Evolutionary conservation across 306 rosid genomes (phyloP), one percentile per base, ranked within the genome.

Genomic region (Vigna hirtella): DNA sequence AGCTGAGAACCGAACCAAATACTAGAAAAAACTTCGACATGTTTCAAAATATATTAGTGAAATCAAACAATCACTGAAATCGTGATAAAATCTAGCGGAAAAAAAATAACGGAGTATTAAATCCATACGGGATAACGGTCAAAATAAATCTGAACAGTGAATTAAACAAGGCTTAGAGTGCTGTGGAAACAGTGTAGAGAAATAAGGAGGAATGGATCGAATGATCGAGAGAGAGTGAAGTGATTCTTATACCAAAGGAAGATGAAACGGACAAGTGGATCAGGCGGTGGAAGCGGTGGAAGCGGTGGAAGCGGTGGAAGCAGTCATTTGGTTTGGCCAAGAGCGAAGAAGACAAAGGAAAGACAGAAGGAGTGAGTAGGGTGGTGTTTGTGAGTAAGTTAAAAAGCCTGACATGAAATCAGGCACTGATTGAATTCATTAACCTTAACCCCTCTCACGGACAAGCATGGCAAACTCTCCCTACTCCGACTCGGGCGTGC

Each of bases 371-470:
- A 62, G 52, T 24, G 64, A 18, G 61, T 18, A 0, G 58, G 17
- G 58, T 24, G 10, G 48, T 10, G 49, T 56, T 30, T 12, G 66
- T 7, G 49, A 16, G 26, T 12, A 57, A 16, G 26, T 64, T 79
- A 42, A 55, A 30, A 67, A 70, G 53, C 34, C 30, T 15, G 59
- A 48, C 59, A 14, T 32, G 43, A 61, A 9, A 14, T 61, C 16
- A 45, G 16, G 16, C 50, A 45, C 1, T 45, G 0, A 45, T 45
- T 42, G 30, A 2, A 59, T 28, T 59, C 18, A 57, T 1, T 28
- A 30, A 61, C 11, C 66, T 13, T 61, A 28, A 61, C 3, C 11
- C 36, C 12, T 59, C 18, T 87, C 91, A 85, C 90, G 93, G 88
- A 84, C 86, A 68, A 77, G 49, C 73, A 64, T 47, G 76, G 78